Evolutionary conservation across 306 rosid species (phyloP).

Genomic region (Malus sieversii): DNA sequence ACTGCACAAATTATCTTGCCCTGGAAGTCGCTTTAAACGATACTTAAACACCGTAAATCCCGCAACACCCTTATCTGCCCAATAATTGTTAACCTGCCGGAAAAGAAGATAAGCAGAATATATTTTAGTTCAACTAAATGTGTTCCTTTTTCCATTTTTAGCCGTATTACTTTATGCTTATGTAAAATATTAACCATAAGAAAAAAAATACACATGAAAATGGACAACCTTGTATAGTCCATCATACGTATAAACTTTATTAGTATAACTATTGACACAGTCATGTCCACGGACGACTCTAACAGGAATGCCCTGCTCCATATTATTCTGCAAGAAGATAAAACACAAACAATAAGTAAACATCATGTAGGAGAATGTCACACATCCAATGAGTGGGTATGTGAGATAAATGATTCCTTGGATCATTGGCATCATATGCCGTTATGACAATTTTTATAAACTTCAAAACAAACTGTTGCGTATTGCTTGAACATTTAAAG

Average conservation of each 20-base stretch:
- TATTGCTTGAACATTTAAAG: neutral
- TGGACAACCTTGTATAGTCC: conserved; percentile 33
- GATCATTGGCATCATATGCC: neutral
- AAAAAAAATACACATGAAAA: neutral
- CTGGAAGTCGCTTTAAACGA: conserved; percentile 22
- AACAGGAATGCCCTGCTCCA: conserved; percentile 26
- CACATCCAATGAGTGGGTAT: neutral
- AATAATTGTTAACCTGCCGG: conserved; percentile 15
- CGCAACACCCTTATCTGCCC: conserved; percentile 31
- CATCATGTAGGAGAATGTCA: neutral
- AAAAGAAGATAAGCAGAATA: neutral
- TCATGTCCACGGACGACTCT: conserved; percentile 35
- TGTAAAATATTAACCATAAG: neutral
- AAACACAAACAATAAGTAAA: neutral
- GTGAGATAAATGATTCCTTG: neutral
- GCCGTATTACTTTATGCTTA: neutral
- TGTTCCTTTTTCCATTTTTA: neutral
- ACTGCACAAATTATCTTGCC: conserved; percentile 20
- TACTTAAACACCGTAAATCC: conserved; percentile 26
- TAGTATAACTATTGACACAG: conserved; percentile 19
- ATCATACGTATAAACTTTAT: conserved; percentile 29
- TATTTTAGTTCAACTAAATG: neutral
- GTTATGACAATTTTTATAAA: neutral
- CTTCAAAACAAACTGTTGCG: neutral
- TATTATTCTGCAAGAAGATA: conserved; percentile 26